These are phyloP conservation scores for Paracorniculantispora psalliotae DNA, from an alignment of 2,329 filamentous ascomycete species.

Conservation along the genomic window DNA sequence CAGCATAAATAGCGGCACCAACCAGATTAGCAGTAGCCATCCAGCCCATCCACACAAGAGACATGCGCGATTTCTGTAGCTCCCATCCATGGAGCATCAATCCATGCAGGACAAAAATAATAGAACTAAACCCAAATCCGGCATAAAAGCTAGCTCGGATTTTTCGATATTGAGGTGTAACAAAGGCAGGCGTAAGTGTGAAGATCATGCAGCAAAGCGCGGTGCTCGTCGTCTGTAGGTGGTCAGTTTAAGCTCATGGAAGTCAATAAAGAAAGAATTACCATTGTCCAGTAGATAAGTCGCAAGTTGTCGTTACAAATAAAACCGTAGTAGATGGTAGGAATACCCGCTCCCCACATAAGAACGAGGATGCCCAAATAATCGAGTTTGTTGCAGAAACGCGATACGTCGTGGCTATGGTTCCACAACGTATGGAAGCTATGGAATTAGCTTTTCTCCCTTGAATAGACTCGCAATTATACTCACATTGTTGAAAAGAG, in stretches of 20 bases:
- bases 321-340: slow-evolving; percentile 16
- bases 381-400: slow-evolving; percentile 10
- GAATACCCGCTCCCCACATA: slow-evolving; percentile 11
- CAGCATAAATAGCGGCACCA: slow-evolving; percentile 14
- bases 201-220: slow-evolving; percentile 14
- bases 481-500: slow-evolving; percentile 17
- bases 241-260: neutral
- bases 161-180: slow-evolving; percentile 12
- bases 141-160: slow-evolving; percentile 16
- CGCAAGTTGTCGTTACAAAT: slow-evolving; percentile 15
- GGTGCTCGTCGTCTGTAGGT: slow-evolving; percentile 1
- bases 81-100: slow-evolving; percentile 16
- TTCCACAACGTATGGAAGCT: slow-evolving; percentile 10
- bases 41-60: slow-evolving; percentile 14
- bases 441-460: neutral
- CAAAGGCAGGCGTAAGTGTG: slow-evolving; percentile 16
- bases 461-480: neutral
- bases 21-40: slow-evolving; percentile 16
- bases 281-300: slow-evolving; percentile 17
- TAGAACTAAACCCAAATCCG: slow-evolving; percentile 17
- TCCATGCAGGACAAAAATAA: slow-evolving; percentile 16
- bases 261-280: neutral
- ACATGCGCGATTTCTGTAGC: slow-evolving; percentile 16
- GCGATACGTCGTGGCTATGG: neutral
- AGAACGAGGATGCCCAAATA: slow-evolving; percentile 11